Evolutionary conservation across 78 protist genomes (phyloP).

Genomic region (Dictyostelium discoideum): DNA sequence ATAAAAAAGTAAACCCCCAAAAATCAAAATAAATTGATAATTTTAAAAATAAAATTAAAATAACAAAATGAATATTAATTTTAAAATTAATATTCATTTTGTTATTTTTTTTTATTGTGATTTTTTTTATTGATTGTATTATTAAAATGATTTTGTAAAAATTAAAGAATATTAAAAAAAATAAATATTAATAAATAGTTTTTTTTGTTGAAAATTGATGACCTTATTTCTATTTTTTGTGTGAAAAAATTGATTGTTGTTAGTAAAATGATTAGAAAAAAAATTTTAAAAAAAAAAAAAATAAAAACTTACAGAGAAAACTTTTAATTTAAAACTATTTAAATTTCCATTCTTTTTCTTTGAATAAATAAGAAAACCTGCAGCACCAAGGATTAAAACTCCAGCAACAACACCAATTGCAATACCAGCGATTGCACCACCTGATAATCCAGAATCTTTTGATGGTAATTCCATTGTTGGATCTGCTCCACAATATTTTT

Average conservation of each 20-base stretch:
- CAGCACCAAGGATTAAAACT: background rate
- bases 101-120: no score
- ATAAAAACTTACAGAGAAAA: background rate
- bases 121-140: no score
- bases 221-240: background rate
- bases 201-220: background rate
- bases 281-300: no score
- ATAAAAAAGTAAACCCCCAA: background rate
- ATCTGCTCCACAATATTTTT: constrained; percentile 21
- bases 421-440: constrained; percentile 30
- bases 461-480: background rate
- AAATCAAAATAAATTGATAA: background rate
- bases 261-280: background rate
- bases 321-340: background rate
- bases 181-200: no score
- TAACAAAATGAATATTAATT: no score
- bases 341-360: background rate
- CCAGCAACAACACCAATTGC: constrained; percentile 42
- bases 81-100: no score
- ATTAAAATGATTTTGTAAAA: no score
- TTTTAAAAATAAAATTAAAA: no score
- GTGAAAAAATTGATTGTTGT: no score
- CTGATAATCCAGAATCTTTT: background rate
- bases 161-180: no score
- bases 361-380: background rate